Conservation (phyloP, 176 grass and related monocot genomes). For the Musa beccarii region DNA sequence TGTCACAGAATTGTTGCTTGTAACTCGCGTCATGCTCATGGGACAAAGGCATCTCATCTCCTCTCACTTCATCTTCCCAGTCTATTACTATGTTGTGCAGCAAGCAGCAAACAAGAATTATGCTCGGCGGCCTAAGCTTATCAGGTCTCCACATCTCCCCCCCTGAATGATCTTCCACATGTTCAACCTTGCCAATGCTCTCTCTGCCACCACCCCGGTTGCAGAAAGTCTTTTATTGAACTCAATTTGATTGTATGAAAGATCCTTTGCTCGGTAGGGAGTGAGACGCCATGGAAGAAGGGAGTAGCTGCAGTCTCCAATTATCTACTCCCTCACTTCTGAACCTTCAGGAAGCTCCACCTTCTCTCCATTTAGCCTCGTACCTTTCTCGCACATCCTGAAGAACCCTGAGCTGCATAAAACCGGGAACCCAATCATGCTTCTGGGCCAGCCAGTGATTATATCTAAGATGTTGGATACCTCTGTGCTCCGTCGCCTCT, state of each 20-base stretch:
- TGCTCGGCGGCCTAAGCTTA: slow-evolving; percentile 75
- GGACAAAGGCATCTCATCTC: not conserved
- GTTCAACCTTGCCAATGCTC: slow-evolving; percentile 55
- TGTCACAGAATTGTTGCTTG: slow-evolving; percentile 54
- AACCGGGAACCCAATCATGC: not conserved
- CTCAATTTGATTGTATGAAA: slow-evolving; percentile 23
- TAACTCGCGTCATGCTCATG: slow-evolving; percentile 52
- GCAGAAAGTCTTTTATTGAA: slow-evolving; percentile 45
- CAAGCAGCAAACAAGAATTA: slow-evolving; percentile 82
- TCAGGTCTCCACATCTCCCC: slow-evolving; percentile 96
- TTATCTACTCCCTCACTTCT: slow-evolving; percentile 52
- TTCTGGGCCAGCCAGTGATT: not conserved
- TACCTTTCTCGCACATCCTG: slow-evolving; percentile 16
- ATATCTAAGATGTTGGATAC: not conserved
- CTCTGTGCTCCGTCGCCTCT: not conserved
- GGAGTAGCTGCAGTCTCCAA: slow-evolving; percentile 49
- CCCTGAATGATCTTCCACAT: slow-evolving; percentile 84
- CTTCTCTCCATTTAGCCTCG: slow-evolving; percentile 40
- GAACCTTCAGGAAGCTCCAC: slow-evolving; percentile 30
- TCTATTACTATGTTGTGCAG: slow-evolving; percentile 78
- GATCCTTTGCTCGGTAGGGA: slow-evolving; percentile 48
- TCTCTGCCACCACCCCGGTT: slow-evolving; percentile 37
- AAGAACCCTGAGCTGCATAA: not conserved
- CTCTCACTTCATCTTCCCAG: slow-evolving; percentile 34
- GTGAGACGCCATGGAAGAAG: slow-evolving; percentile 61